A percentile compares a stretch with the other conserved stretches of the same genome.
phyloP scores from a whole-genome alignment of 2,329 filamentous ascomycete genomes.

The Botrytis elliptica region DNA sequence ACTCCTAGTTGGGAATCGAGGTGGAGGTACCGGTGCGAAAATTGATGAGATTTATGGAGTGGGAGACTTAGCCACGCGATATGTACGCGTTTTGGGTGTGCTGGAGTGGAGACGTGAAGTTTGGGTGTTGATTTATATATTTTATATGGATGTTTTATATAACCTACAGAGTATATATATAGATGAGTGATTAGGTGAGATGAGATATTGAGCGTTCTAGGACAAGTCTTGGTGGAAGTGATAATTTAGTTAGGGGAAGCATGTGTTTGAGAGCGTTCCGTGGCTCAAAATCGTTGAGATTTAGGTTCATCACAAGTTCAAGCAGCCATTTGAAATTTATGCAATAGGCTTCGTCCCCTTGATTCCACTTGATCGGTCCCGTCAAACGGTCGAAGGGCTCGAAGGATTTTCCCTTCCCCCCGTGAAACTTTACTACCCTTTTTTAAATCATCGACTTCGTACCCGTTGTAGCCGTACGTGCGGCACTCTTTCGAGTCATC shows the following conservation, averaged over 20 bases:
- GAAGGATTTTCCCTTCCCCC: not conserved
- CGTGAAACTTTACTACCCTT: not conserved
- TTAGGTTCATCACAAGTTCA: conserved; percentile 3
- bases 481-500: not conserved
- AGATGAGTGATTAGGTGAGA: not conserved
- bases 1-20: not conserved
- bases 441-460: not conserved
- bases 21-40: not conserved
- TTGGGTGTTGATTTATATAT: not conserved
- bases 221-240: not conserved
- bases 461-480: not conserved
- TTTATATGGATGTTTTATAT: no score
- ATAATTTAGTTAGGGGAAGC: not conserved
- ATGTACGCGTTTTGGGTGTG: not conserved
- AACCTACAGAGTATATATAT: no score
- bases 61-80: not conserved
- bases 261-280: not conserved
- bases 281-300: not conserved
- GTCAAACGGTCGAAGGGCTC: conserved; percentile 1
- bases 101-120: not conserved
- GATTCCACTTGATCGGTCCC: not conserved
- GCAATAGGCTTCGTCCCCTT: not conserved
- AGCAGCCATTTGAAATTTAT: not conserved
- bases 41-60: not conserved
- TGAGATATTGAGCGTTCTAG: not conserved